Conservation (phyloP, 2,329 filamentous ascomycete species). For the Aspergillus spinulosporus region DNA sequence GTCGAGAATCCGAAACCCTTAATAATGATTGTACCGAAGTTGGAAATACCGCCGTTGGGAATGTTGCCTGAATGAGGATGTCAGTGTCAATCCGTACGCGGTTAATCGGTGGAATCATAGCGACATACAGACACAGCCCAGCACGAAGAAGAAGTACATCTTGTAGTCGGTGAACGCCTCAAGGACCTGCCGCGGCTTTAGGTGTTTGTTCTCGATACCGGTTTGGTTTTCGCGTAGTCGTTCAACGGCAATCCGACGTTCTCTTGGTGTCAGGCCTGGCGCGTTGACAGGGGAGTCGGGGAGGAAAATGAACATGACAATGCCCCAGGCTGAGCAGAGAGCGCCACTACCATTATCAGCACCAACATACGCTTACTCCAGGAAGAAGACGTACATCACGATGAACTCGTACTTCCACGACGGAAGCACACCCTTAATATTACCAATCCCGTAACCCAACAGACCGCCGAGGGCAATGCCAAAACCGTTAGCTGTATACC, state of each 20-base stretch:
- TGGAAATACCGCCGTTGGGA: conserved; percentile 59
- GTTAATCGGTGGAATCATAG: not conserved
- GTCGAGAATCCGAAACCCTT: conserved; percentile 58
- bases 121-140: conserved; percentile 49
- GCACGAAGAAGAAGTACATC: conserved; percentile 58
- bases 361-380: not conserved
- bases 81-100: not conserved
- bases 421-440: conserved; percentile 57
- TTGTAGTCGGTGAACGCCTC: conserved; percentile 62
- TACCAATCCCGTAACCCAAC: conserved; percentile 61
- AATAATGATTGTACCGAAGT: conserved; percentile 62
- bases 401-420: conserved; percentile 70
- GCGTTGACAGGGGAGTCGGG: conserved; percentile 60
- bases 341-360: conserved; percentile 38
- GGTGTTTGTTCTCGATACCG: conserved; percentile 57
- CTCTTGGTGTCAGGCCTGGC: conserved; percentile 51
- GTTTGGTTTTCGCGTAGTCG: conserved; percentile 60
- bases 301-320: conserved; percentile 58
- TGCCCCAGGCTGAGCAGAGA: conserved; percentile 60
- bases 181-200: conserved; percentile 57
- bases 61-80: conserved; percentile 41
- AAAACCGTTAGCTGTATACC: conserved; percentile 61
- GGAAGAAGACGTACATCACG: conserved; percentile 50
- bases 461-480: conserved; percentile 61
- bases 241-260: conserved; percentile 58